phyloP scores from a whole-genome alignment of 2,329 filamentous ascomycete species.

The Fusarium piperis region DNA sequence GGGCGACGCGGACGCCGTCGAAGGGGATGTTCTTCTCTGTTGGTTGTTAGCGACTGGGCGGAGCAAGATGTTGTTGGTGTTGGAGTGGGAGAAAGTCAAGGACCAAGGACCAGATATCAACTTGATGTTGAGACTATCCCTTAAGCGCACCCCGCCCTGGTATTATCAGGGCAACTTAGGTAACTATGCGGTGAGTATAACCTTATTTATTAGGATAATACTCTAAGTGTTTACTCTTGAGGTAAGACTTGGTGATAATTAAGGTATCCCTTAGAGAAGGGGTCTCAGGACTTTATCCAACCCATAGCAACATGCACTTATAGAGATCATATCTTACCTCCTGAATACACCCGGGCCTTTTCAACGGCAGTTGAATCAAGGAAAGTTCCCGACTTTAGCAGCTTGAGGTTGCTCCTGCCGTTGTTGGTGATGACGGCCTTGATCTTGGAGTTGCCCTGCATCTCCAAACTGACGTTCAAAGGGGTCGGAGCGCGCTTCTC shows the following conservation, averaged over 20 bases:
- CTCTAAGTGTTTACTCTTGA: too few relatives aligned
- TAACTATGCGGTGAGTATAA: too few relatives aligned
- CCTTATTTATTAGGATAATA: too few relatives aligned
- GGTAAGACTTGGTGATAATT: too few relatives aligned
- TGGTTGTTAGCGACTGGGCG: background rate
- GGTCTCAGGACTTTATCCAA: background rate
- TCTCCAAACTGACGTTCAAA: slow-evolving; percentile 57
- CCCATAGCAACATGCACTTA: background rate
- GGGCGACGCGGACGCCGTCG: slow-evolving; percentile 62
- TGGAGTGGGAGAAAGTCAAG: too few relatives aligned
- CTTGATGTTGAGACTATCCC: background rate
- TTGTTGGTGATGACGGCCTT: slow-evolving; percentile 65
- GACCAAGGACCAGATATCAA: background rate
- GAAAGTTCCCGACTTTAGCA: slow-evolving; percentile 64
- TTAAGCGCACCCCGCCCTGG: too few relatives aligned
- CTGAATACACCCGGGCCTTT: slow-evolving; percentile 61
- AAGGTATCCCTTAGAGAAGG: too few relatives aligned
- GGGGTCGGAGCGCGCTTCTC: slow-evolving; percentile 50
- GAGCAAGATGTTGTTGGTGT: background rate
- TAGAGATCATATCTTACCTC: slow-evolving; percentile 46
- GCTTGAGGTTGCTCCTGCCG: slow-evolving; percentile 58
- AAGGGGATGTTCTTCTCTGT: slow-evolving; percentile 57
- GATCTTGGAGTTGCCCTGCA: slow-evolving; percentile 61
- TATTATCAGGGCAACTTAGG: too few relatives aligned
- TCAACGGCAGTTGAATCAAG: slow-evolving; percentile 62